Percentiles rank a stretch among this genome's conserved stretches.
Evolutionary conservation across 1,284 basidiomycete species (phyloP).

Genomic region (Microbotryum lychnidis-dioicae): DNA sequence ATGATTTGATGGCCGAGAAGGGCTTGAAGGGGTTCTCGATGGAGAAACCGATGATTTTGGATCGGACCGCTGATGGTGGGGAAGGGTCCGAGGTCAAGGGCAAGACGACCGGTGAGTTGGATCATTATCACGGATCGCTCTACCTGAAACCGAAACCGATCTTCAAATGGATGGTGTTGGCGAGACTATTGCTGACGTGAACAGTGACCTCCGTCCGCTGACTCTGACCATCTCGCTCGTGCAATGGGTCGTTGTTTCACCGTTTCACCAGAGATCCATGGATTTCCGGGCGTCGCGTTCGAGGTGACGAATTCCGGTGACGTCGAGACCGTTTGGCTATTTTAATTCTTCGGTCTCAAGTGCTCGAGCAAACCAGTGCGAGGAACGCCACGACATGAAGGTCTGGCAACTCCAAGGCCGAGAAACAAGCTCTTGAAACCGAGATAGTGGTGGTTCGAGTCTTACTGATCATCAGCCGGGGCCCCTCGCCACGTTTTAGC

Average conservation of each 20-base stretch:
- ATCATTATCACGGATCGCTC: not conserved
- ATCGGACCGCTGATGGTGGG: conserved; percentile 30
- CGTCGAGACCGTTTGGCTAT: conserved; percentile 36
- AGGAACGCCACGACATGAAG: no score
- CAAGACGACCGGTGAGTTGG: conserved; percentile 28
- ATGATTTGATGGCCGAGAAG: not conserved
- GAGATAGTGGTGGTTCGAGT: no score
- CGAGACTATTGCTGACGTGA: not conserved
- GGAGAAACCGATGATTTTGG: conserved; percentile 33
- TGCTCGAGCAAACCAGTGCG: no score
- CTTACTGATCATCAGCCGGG: no score
- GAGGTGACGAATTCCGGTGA: conserved; percentile 32
- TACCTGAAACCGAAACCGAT: not conserved
- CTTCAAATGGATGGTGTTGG: not conserved
- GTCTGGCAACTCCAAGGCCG: no score
- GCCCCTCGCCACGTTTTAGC: no score
- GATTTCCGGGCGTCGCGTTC: conserved; percentile 30
- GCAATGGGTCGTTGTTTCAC: not conserved
- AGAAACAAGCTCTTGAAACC: no score
- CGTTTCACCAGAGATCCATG: conserved; percentile 29
- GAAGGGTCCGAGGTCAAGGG: conserved; percentile 22
- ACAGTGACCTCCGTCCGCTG: not conserved
- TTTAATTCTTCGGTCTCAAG: conserved; percentile 15
- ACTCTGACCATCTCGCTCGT: not conserved
- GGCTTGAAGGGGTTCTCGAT: not conserved